Conservation (phyloP, 2,329 filamentous ascomycete species). For the Sphaerulina populicola region DNA sequence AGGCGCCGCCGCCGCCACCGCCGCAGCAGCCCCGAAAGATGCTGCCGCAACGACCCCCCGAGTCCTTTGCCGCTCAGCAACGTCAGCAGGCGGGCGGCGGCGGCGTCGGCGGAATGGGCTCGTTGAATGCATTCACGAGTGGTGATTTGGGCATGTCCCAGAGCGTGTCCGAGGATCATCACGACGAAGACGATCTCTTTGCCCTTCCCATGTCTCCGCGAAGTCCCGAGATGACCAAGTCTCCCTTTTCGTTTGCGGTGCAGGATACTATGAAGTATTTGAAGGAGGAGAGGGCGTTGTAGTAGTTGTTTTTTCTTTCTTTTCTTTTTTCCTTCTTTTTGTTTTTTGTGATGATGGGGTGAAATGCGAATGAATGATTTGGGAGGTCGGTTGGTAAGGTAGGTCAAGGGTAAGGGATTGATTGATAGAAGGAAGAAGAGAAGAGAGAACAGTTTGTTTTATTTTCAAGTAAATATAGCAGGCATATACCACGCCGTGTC, state of each 20-base stretch:
- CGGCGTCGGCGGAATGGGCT: constrained; percentile 31
- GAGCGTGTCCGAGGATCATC: constrained; percentile 35
- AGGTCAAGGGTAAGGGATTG: no score
- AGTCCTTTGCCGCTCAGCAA: constrained; percentile 35
- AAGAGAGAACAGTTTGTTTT: no score
- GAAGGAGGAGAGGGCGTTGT: constrained; percentile 3
- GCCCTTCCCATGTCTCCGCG: constrained; percentile 78
- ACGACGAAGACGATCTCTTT: constrained; percentile 73
- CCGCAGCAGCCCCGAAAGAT: constrained; percentile 20
- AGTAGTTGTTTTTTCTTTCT: no score
- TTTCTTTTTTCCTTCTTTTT: no score
- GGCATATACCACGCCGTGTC: no score
- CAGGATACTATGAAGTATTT: constrained; percentile 34
- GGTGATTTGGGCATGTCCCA: constrained; percentile 5
- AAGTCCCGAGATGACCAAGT: constrained; percentile 76
- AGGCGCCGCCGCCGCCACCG: constrained; percentile 33
- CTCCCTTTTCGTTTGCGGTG: constrained; percentile 61
- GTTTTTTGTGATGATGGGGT: no score
- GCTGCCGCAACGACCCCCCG: constrained; percentile 28
- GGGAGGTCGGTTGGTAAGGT: no score
- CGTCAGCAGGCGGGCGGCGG: constrained; percentile 19
- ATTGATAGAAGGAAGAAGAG: no score
- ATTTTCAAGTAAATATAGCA: no score
- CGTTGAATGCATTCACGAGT: constrained; percentile 39
- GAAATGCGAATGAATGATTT: no score